Evolutionary conservation across 2,329 filamentous ascomycete genomes (phyloP).

Genomic region (Tolypocladium nubicola): DNA sequence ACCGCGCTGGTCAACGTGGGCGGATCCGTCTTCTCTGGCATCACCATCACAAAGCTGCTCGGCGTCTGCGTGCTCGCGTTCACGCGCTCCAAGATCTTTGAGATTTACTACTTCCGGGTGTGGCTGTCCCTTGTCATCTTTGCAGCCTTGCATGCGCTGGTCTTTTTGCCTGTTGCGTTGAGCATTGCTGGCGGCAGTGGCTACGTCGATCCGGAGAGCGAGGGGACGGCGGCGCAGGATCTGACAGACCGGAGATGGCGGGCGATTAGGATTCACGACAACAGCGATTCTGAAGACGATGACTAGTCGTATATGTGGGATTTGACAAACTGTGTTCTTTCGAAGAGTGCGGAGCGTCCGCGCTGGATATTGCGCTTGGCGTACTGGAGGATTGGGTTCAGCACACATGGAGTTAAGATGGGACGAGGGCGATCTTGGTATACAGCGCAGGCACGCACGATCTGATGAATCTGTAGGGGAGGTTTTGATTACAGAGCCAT

Average conservation of each 20-base stretch:
- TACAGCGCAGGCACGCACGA: neutral
- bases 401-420: neutral
- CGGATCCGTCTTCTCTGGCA: constrained; percentile 88
- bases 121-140: constrained; percentile 89
- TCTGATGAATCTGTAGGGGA: neutral
- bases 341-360: neutral
- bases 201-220: constrained; percentile 77
- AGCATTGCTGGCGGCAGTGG: constrained; percentile 79
- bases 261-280: constrained; percentile 64
- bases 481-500: neutral
- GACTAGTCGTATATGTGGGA: constrained; percentile 18
- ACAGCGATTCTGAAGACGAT: constrained; percentile 65
- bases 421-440: neutral
- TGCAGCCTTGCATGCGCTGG: constrained; percentile 76
- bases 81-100: constrained; percentile 95
- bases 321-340: no score
- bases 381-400: neutral
- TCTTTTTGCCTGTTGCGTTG: constrained; percentile 84
- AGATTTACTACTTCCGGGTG: constrained; percentile 97
- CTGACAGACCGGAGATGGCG: constrained; percentile 70
- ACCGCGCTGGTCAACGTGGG: constrained; percentile 91
- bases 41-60: constrained; percentile 89
- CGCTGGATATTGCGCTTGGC: neutral
- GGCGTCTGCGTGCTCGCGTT: constrained; percentile 90
- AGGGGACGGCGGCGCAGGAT: constrained; percentile 84